Evolutionary conservation across 805 yeast genomes (phyloP), one percentile per base, ranked within the genome.

Genomic region (Metschnikowia cubensis): DNA sequence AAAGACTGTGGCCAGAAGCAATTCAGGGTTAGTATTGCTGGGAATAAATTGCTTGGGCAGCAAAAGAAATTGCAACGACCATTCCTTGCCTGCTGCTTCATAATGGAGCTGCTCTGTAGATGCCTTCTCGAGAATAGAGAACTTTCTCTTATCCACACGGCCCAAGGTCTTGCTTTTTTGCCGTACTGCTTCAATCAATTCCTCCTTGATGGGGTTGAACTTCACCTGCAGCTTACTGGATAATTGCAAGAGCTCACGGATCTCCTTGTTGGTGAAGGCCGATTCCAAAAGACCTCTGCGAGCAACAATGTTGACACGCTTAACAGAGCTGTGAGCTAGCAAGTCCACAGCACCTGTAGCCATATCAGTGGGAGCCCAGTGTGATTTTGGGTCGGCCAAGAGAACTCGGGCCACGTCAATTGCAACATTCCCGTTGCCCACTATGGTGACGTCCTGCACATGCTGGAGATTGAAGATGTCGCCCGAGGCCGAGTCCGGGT

Each of bases 341-440:
- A 66, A 65, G 3, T 73, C 70, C 8, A 84, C 65, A 0, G 97
- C 96, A 33, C 69, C 65, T 2, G 70, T 63, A 0, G 87, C 72
- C 17, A 94, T 85, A 67, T 94, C 99, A 0, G 97, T 92, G 0
- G 68, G 57, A 1, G 70, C 51, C 82, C 96, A 83, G 48, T 80
- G 77, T 1, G 70, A 70, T 1, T 73, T 66, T 0, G 85, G 80
- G 41, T 69, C 71, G 4, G 84, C 83, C 49, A 91, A 66, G 33
- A 94, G 69, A 1, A 94, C 74, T 48, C 99, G 73, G 0, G 96
- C 89, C 4, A 94, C 82, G 64, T 94, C 99, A 52, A 94, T 70
- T 0, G 98, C 96, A 15, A 94, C 99, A 63, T 94, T 94, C 42
- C 99, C 99, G 66, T 91, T 92, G 6, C 99, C 99, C n/a, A 94